Evolutionary conservation across 2,329 filamentous ascomycete species (phyloP), one percentile per base, ranked within the genome.

Genomic region (Colletotrichum sp.): DNA sequence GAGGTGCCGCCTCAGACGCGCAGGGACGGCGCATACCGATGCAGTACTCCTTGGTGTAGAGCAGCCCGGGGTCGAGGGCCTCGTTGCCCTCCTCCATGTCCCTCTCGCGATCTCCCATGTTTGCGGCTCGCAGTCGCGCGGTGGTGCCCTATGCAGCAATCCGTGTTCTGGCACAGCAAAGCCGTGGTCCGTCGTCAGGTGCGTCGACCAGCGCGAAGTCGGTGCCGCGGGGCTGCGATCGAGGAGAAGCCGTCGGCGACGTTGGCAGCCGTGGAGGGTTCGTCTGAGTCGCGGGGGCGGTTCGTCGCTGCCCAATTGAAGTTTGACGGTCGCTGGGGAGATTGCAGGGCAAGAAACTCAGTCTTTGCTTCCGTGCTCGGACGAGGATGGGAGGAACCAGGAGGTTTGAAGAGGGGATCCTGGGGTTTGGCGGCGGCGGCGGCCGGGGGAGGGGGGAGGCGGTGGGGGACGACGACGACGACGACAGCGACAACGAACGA

Each of bases 11-110:
- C 9, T 32, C 30, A 22, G 69, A 65, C 44, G 44, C 44, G 44
- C 71, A 69, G 64, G 61, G 68, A 39, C 72, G 67, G 69, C 75
- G 71, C 91, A 80, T 86, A 95, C 94, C 94, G 85, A 97, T 96
- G 87, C 94, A 96, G 83, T 93, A 95, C 85, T 97, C 95, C 87
- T 98, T 98, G 77, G 95, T 98, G 86, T 98, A 99, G 69, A 99
- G 90, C 77, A 93, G 92, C 87, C 98, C 96, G 5, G 97, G 97
- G 86, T 99, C 96, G 71, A 95, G 90, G 44, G 88, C 88, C 82
- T 90, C 90, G 77, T 90, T 88, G 78, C 80, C 79, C 62, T 87
- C 85, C 52, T 89, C 86, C 65, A 87, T 84, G 29, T 89, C 87
- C 72, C 87, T 86, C 69, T 88, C 85, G 76, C 86, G 85, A 80